Evolutionary conservation across 352 stramenopile genomes (phyloP), one percentile per base, ranked within the genome.

Genomic region (Elongisporangium anandrum): DNA sequence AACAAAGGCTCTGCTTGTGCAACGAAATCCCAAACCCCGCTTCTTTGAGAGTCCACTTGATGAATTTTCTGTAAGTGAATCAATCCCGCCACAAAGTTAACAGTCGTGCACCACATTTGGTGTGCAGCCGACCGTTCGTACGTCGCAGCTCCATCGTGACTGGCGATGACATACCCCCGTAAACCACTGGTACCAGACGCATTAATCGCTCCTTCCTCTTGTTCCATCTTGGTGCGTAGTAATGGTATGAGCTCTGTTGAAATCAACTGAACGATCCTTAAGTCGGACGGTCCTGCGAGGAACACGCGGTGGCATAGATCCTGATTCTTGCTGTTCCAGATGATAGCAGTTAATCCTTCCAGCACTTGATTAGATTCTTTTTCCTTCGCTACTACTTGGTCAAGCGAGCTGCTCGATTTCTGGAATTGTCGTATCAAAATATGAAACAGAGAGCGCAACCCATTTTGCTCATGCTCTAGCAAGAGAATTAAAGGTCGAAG

Each of bases 11-110:
- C 81, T 21, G 74, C 67, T 20, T 70, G 69, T 1, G 78, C 68
- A 45, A 90, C 50, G 62, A 90, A 87, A 47, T 81, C 72, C 78
- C 78, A 90, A 34, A 88, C 65, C 9, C 58, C 69, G 2, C 29
- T 45, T n/a, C 64, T 50, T 15, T 62, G 45, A 48, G 59, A 51
- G 2, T 61, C 63, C 16, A 49, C 63, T 10, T 22, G 20, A 29
- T 48, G 21, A 19, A 61, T 49, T 20, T 22, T n/a, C 9, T 75
- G 57, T 9, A 85, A 29, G 57, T 70, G 71, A 9, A 85, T 22
- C 49, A 85, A 64, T 4, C 73, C 73, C 22, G 61, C 52, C 1
- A 74, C 71, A 56, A 85, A 79, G 39, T 78, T 61, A 16, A 90
- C 62, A 21, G 81, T 68, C 41, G 68, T 61, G 34, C 81, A 90